A percentile compares a stretch with the other conserved stretches of the same genome.
Conservation (phyloP, 2,329 filamentous ascomycete genomes). For the Penicillium sp. region DNA sequence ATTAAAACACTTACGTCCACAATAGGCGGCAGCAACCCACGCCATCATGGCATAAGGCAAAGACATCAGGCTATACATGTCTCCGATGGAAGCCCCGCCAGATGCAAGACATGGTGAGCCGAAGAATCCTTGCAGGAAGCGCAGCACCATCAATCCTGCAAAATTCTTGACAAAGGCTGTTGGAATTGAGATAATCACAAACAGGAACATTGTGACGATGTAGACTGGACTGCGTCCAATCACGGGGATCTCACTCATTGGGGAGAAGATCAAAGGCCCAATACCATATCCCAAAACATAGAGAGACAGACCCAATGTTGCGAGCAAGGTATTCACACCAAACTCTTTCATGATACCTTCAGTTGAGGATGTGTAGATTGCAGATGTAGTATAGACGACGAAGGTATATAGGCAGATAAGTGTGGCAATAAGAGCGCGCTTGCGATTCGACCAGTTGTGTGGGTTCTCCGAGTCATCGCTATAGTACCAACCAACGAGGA, state of each 20-base stretch:
- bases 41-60: conserved; percentile 60
- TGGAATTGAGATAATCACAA: conserved; percentile 65
- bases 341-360: conserved; percentile 28
- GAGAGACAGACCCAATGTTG: conserved; percentile 34
- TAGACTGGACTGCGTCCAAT: conserved; percentile 69
- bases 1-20: conserved; percentile 38
- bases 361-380: conserved; percentile 35
- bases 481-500: conserved; percentile 38
- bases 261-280: conserved; percentile 65
- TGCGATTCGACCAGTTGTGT: conserved; percentile 35
- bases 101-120: conserved; percentile 65
- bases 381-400: conserved; percentile 37
- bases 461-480: conserved; percentile 29
- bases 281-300: conserved; percentile 51
- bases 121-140: conserved; percentile 66
- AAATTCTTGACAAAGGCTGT: conserved; percentile 64
- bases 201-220: conserved; percentile 65
- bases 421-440: conserved; percentile 26
- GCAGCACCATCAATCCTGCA: conserved; percentile 61
- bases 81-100: conserved; percentile 48
- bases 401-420: conserved; percentile 39
- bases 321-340: conserved; percentile 28
- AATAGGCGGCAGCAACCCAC: conserved; percentile 54
- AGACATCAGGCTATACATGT: conserved; percentile 54
- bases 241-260: conserved; percentile 64